A percentile compares a stretch with the other conserved stretches of the same genome.
phyloP scores from a whole-genome alignment of 2,329 filamentous ascomycete species.

The Xylaria sp. region DNA sequence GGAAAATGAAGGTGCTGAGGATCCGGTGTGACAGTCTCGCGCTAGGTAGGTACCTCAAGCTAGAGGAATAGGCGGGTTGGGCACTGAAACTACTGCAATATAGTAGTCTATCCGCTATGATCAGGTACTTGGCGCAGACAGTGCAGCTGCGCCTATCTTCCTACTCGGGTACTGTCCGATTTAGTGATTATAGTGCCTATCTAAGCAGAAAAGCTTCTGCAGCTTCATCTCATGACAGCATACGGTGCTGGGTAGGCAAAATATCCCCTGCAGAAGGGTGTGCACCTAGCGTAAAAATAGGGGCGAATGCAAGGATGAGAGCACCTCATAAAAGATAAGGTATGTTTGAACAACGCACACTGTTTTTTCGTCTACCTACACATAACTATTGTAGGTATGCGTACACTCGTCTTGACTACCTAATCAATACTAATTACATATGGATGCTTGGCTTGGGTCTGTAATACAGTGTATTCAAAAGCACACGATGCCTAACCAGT shows the following conservation, averaged over 20 bases:
- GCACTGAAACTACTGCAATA: neutral
- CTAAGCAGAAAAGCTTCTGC: neutral
- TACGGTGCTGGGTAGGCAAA: neutral
- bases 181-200: constrained; percentile 1
- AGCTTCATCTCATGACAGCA: constrained; percentile 18
- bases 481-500: neutral
- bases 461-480: neutral
- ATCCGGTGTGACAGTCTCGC: constrained; percentile 19
- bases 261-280: constrained; percentile 22
- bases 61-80: neutral
- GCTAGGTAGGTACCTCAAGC: constrained; percentile 14
- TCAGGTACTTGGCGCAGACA: constrained; percentile 15
- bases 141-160: neutral
- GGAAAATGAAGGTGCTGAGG: constrained; percentile 33
- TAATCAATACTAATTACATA: neutral
- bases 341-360: constrained; percentile 2
- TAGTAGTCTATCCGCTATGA: neutral
- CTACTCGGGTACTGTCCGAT: neutral
- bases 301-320: constrained; percentile 22
- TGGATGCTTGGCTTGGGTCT: neutral
- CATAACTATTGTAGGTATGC: neutral
- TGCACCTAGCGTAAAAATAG: constrained; percentile 24
- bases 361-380: constrained; percentile 6
- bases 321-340: neutral
- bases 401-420: neutral